A percentile compares a stretch with the other conserved stretches of the same genome.
phyloP scores from a whole-genome alignment of 2,329 filamentous ascomycete species.

The Trichoderma atrobrunneum region DNA sequence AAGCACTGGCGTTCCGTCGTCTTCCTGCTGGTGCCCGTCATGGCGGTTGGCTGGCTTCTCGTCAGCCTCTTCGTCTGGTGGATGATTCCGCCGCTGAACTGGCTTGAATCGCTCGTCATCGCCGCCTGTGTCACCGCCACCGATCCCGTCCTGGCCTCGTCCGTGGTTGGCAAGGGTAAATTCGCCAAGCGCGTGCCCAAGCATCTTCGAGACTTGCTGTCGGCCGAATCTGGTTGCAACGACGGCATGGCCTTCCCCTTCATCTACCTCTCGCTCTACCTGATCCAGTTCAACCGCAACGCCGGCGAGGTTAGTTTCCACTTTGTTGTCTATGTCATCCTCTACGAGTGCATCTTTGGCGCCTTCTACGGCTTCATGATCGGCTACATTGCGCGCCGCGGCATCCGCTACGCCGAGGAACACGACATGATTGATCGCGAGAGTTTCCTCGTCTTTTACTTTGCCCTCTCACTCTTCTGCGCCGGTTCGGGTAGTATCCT shows the following conservation, averaged over 20 bases:
- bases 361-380: slow-evolving; percentile 82
- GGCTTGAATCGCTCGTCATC: slow-evolving; percentile 84
- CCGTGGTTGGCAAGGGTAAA: slow-evolving; percentile 97
- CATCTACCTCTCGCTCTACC: slow-evolving; percentile 86
- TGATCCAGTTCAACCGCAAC: slow-evolving; percentile 75
- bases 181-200: slow-evolving; percentile 97
- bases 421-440: slow-evolving; percentile 88
- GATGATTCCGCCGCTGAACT: slow-evolving; percentile 73
- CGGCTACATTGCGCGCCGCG: slow-evolving; percentile 85
- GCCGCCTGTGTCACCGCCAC: slow-evolving; percentile 96
- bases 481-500: slow-evolving; percentile 89
- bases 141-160: slow-evolving; percentile 93
- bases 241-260: slow-evolving; percentile 99
- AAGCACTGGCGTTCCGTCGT: slow-evolving; percentile 92
- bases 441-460: slow-evolving; percentile 98
- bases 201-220: slow-evolving; percentile 91
- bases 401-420: slow-evolving; percentile 83
- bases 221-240: slow-evolving; percentile 96
- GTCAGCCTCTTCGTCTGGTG: slow-evolving; percentile 95
- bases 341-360: slow-evolving; percentile 96
- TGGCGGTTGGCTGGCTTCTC: slow-evolving; percentile 93
- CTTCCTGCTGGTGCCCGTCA: slow-evolving; percentile 86
- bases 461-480: slow-evolving; percentile 91
- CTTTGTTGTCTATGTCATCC: slow-evolving; percentile 84
- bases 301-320: slow-evolving; percentile 70